Conservation (phyloP, 2,329 filamentous ascomycete genomes). For the Piedraia hortae region DNA sequence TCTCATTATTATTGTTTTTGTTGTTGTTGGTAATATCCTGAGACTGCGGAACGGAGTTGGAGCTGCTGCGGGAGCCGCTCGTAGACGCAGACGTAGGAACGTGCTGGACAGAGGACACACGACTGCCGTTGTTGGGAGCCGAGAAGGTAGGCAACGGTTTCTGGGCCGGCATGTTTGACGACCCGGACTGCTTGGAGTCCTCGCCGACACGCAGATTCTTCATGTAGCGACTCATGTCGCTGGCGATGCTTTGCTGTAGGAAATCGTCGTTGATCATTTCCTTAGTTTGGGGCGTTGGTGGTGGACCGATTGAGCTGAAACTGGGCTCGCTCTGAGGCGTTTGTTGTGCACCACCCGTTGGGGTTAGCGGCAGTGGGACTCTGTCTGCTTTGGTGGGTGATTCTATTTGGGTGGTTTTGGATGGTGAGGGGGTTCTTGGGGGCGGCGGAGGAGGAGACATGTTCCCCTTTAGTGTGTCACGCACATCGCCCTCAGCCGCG, state of each 20-base stretch:
- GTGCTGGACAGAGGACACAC: constrained; percentile 1
- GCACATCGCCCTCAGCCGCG: constrained; percentile 7
- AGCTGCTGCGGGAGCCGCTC: background rate
- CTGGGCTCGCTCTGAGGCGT: constrained; percentile 6
- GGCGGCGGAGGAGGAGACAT: constrained; percentile 12
- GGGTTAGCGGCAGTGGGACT: constrained; percentile 20
- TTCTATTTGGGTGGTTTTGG: constrained; percentile 13
- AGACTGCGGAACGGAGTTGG: constrained; percentile 3
- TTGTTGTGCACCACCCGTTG: constrained; percentile 8
- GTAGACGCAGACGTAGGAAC: background rate
- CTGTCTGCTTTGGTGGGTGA: constrained; percentile 17
- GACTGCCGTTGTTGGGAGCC: constrained; percentile 3
- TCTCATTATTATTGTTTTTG: constrained; percentile 20
- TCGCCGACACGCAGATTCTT: constrained; percentile 12
- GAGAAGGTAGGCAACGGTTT: constrained; percentile 11
- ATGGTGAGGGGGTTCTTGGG: constrained; percentile 16
- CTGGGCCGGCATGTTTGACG: constrained; percentile 10
- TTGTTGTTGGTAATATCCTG: constrained; percentile 8
- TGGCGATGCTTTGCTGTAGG: constrained; percentile 21
- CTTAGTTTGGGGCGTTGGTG: constrained; percentile 10
- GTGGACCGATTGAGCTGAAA: constrained; percentile 9
- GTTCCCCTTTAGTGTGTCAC: constrained; percentile 5
- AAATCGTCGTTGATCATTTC: constrained; percentile 18
- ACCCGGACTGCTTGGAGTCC: constrained; percentile 4
- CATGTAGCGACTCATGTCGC: constrained; percentile 16